A percentile compares a stretch with the other conserved stretches of the same genome.
These are phyloP conservation scores for Populus pruinosa DNA, from an alignment of 345 rosid species.

Conservation along the genomic window DNA sequence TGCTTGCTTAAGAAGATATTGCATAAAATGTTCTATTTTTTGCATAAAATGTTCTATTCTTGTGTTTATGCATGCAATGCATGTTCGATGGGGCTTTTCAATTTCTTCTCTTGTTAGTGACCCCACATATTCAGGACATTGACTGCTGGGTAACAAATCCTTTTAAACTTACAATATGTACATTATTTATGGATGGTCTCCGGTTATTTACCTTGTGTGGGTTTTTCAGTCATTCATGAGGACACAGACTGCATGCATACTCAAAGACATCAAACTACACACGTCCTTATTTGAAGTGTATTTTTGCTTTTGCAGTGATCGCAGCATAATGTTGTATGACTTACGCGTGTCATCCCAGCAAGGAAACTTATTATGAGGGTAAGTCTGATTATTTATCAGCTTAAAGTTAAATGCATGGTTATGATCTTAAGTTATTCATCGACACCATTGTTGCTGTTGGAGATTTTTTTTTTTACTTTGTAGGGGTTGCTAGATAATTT, in stretches of 20 bases:
- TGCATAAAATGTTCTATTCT: neutral
- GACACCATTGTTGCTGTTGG: no score
- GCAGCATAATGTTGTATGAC: slow-evolving; percentile 75
- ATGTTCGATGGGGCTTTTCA: neutral
- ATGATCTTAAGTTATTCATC: neutral
- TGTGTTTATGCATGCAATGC: neutral
- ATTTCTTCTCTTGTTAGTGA: neutral
- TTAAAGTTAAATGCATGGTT: neutral
- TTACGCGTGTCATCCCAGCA: slow-evolving; percentile 76
- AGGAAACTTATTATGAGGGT: slow-evolving; percentile 85
- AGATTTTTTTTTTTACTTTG: no score
- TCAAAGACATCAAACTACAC: neutral
- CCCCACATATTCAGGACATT: neutral
- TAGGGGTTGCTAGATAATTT: no score
- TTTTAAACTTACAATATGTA: neutral
- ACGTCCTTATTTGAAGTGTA: neutral
- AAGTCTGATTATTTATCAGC: slow-evolving; percentile 17
- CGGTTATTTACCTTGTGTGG: neutral
- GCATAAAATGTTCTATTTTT: neutral
- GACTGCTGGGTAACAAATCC: neutral
- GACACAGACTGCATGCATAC: neutral
- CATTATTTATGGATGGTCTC: neutral
- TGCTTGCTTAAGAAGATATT: neutral
- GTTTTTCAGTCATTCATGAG: neutral
- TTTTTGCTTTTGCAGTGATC: slow-evolving; percentile 52